phyloP scores from a whole-genome alignment of 2,329 filamentous ascomycete genomes.

The Pseudogymnoascus sp. region DNA sequence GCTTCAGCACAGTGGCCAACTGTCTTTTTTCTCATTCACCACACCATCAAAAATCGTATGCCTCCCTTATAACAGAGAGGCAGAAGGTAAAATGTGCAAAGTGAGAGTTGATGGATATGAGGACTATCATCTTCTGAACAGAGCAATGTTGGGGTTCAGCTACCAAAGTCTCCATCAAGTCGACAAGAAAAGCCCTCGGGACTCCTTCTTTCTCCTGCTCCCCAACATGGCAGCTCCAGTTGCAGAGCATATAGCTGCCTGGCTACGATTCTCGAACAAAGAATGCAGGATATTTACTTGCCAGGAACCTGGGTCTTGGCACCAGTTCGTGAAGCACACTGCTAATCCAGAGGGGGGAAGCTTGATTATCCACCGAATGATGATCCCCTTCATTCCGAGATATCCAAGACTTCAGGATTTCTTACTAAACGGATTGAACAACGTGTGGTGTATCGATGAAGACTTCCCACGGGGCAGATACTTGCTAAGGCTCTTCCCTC shows the following conservation, averaged over 20 bases:
- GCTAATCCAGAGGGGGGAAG: constrained; percentile 13
- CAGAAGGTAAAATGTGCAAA: neutral
- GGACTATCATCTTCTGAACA: constrained; percentile 10
- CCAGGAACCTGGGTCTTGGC: constrained; percentile 39
- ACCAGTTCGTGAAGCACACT: constrained; percentile 31
- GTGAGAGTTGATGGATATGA: neutral
- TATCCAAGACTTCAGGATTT: constrained; percentile 14
- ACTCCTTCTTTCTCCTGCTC: constrained; percentile 43
- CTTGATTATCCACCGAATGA: constrained; percentile 25
- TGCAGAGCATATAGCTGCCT: constrained; percentile 34
- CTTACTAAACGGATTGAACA: constrained; percentile 5
- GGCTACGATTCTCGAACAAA: constrained; percentile 35
- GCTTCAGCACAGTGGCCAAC: neutral
- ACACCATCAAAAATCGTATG: neutral
- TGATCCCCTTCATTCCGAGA: constrained; percentile 14
- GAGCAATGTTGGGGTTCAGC: constrained; percentile 18
- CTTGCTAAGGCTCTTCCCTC: constrained; percentile 36
- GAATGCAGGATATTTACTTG: constrained; percentile 37
- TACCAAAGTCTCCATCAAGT: constrained; percentile 16
- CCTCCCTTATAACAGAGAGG: neutral
- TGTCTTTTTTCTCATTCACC: neutral
- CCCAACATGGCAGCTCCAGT: constrained; percentile 32
- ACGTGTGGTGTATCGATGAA: constrained; percentile 21
- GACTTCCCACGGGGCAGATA: constrained; percentile 26
- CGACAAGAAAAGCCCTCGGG: constrained; percentile 9